A percentile compares a stretch with the other conserved stretches of the same genome.
Conservation (phyloP, 306 rosid genomes). For the Sindora glabra region DNA sequence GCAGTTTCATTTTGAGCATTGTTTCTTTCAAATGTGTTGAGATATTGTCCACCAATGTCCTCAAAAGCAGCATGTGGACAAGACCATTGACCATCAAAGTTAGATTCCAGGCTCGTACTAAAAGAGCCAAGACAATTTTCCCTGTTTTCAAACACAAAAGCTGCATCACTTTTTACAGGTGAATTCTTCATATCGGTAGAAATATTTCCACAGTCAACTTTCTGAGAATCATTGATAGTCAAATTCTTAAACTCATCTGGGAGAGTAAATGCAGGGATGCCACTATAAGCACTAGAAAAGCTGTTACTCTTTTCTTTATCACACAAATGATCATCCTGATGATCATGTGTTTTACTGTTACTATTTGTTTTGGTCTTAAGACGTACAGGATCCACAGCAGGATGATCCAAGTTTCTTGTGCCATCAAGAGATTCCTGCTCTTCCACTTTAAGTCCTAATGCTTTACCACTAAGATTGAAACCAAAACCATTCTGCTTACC, state of each 20-base stretch:
- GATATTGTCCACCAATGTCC: no score
- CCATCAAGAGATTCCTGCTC: slow-evolving; percentile 21
- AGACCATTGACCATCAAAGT: slow-evolving; percentile 17
- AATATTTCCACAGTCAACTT: slow-evolving; percentile 12
- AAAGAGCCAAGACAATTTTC: slow-evolving; percentile 19
- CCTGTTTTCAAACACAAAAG: slow-evolving; percentile 25
- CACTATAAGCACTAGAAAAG: slow-evolving; percentile 6
- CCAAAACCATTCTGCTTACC: slow-evolving; percentile 6
- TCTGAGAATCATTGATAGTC: slow-evolving; percentile 41
- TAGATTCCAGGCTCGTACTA: slow-evolving; percentile 16
- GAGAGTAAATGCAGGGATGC: slow-evolving; percentile 25
- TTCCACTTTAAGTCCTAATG: slow-evolving; percentile 13
- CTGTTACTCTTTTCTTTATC: slow-evolving; percentile 15
- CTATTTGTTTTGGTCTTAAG: slow-evolving; percentile 3
- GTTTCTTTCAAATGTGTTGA: slow-evolving; percentile 11
- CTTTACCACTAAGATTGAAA: no score
- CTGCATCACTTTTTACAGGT: slow-evolving; percentile 14
- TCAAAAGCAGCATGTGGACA: no score
- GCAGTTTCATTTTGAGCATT: slow-evolving; percentile 24
- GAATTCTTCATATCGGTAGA: slow-evolving; percentile 10
- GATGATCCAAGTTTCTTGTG: slow-evolving; percentile 4
- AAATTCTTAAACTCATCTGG: slow-evolving; percentile 55
- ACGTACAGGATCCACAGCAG: slow-evolving; percentile 16
- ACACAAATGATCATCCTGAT: slow-evolving; percentile 8
- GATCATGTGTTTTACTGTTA: not conserved